phyloP scores from a whole-genome alignment of 768 basidiomycete genomes.

The Fomitopsis serialis region DNA sequence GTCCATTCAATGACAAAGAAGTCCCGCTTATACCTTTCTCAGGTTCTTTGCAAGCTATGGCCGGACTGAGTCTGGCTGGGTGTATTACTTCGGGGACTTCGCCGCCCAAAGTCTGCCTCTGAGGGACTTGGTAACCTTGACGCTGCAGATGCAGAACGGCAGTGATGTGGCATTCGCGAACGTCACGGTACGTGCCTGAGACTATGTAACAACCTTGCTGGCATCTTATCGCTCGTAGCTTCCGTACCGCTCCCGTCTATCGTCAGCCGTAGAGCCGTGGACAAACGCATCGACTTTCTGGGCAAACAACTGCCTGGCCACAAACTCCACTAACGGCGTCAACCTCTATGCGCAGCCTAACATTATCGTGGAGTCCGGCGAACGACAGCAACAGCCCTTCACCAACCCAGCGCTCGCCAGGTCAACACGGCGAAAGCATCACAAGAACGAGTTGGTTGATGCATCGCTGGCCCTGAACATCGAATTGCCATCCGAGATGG shows the following conservation, averaged over 20 bases:
- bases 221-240: constrained; percentile 29
- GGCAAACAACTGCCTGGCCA: constrained; percentile 47
- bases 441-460: constrained; percentile 46
- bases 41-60: constrained; percentile 33
- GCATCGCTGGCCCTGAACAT: constrained; percentile 37
- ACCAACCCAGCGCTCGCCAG: constrained; percentile 12
- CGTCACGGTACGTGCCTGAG: constrained; percentile 33
- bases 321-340: constrained; percentile 40
- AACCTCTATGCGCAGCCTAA: constrained; percentile 18
- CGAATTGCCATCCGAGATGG: constrained; percentile 27
- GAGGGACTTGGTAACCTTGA: constrained; percentile 41
- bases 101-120: constrained; percentile 50
- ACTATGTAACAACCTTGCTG: not conserved
- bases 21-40: no score
- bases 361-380: constrained; percentile 1
- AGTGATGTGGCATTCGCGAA: constrained; percentile 29
- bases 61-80: constrained; percentile 21
- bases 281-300: constrained; percentile 44
- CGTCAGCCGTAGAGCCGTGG: constrained; percentile 38
- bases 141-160: constrained; percentile 37
- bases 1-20: no score
- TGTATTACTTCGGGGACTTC: constrained; percentile 37
- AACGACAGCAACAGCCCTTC: constrained; percentile 12
- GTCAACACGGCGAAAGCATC: constrained; percentile 23
- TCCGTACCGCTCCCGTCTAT: constrained; percentile 54